Percentiles rank a stretch among this genome's conserved stretches.
Conservation (phyloP, 495 filamentous ascomycete genomes). For the Hypoxylon rickii region DNA sequence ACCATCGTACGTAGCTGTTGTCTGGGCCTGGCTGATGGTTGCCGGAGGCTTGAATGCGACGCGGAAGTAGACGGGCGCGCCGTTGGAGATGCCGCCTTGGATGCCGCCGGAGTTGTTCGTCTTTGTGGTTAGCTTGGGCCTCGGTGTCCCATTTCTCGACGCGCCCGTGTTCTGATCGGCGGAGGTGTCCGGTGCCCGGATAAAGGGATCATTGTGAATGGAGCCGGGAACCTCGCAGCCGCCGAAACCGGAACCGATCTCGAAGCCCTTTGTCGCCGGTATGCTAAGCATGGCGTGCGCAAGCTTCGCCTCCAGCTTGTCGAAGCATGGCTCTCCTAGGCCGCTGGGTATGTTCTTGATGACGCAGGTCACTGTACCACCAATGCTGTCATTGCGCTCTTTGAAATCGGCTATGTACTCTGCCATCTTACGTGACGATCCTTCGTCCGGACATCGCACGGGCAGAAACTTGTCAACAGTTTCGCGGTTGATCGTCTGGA, state of each 20-base stretch:
- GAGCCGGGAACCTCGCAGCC: constrained; percentile 89
- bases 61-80: constrained; percentile 91
- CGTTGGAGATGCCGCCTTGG: constrained; percentile 96
- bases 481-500: constrained; percentile 73
- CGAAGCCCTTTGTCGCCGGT: constrained; percentile 96
- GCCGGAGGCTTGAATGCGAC: constrained; percentile 95
- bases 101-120: constrained; percentile 98
- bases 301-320: constrained; percentile 92
- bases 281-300: constrained; percentile 97
- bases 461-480: constrained; percentile 84
- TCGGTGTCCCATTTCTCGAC: constrained; percentile 42
- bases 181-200: constrained; percentile 52
- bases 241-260: constrained; percentile 92
- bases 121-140: constrained; percentile 73
- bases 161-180: constrained; percentile 45
- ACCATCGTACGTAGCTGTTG: constrained; percentile 78
- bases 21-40: constrained; percentile 91
- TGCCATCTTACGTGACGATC: constrained; percentile 71
- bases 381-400: constrained; percentile 87
- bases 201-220: constrained; percentile 90
- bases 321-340: constrained; percentile 92
- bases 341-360: constrained; percentile 88
- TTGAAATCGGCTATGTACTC: constrained; percentile 78
- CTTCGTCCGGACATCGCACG: constrained; percentile 79
- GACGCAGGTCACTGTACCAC: constrained; percentile 94